Conservation (phyloP, 75 land plant genomes). For the Picea glauca region DNA sequence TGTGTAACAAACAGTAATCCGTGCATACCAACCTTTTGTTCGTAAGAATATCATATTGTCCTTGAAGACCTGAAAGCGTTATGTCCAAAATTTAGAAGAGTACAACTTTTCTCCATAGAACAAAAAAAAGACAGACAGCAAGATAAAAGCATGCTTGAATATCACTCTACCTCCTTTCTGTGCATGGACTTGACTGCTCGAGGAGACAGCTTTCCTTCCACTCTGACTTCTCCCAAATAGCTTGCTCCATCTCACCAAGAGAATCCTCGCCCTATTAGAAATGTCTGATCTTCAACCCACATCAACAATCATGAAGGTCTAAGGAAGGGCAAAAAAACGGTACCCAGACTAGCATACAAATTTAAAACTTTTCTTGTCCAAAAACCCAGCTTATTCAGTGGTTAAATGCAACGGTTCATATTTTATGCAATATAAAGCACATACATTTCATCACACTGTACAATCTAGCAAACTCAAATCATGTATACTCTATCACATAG, state of each 20-base stretch:
- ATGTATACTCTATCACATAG: not conserved
- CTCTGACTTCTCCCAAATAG: slow-evolving; percentile 51
- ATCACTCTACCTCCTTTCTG: slow-evolving; percentile 24
- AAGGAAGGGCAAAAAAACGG: not conserved
- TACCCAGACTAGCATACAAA: not conserved
- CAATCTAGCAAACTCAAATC: no score
- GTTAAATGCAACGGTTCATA: not conserved
- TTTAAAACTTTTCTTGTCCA: not conserved
- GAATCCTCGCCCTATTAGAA: slow-evolving; percentile 70
- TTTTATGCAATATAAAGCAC: not conserved
- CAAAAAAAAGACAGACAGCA: not conserved
- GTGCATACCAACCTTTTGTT: slow-evolving; percentile 4
- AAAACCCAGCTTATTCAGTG: not conserved
- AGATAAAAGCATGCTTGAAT: not conserved
- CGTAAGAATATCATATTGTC: not conserved
- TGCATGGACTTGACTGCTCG: slow-evolving; percentile 17
- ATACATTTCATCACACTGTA: not conserved
- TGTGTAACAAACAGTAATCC: not conserved
- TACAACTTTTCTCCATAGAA: not conserved
- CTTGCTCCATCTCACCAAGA: slow-evolving; percentile 85
- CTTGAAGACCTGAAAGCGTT: not conserved
- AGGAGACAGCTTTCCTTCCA: slow-evolving; percentile 30
- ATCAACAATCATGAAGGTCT: slow-evolving; percentile 33
- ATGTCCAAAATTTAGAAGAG: not conserved
- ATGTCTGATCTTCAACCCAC: slow-evolving; percentile 86